Evolutionary conservation across 2,329 filamentous ascomycete genomes (phyloP).

Genomic region (Emmonsiellopsis sp.): DNA sequence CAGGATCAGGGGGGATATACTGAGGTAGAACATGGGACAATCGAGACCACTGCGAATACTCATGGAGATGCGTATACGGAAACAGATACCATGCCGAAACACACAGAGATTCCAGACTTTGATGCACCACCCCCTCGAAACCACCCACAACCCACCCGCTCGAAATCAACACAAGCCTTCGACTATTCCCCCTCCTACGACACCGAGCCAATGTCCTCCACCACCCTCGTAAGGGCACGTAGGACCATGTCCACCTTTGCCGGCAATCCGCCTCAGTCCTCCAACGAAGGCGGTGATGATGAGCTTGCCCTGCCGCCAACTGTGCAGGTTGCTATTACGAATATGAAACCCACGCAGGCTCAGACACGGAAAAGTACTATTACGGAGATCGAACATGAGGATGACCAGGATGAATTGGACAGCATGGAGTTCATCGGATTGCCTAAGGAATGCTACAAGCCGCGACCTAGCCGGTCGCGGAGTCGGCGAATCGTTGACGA

Average conservation of each 20-base stretch:
- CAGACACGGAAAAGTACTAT: not conserved
- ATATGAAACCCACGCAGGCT: not conserved
- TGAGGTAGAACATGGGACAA: not conserved
- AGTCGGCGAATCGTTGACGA: conserved; percentile 10
- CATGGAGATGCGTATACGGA: not conserved
- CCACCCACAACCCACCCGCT: conserved; percentile 12
- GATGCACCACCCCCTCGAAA: not conserved
- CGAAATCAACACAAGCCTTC: conserved; percentile 19
- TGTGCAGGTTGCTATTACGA: conserved; percentile 9
- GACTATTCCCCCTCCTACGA: conserved; percentile 27
- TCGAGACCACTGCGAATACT: too few species aligned
- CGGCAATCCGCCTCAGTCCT: conserved; percentile 12
- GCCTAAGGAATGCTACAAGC: conserved; percentile 31
- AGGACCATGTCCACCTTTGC: conserved; percentile 7
- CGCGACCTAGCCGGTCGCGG: conserved; percentile 27
- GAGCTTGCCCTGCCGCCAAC: conserved; percentile 21
- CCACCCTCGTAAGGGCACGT: conserved; percentile 16
- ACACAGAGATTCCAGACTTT: not conserved
- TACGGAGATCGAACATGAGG: not conserved
- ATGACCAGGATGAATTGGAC: conserved; percentile 11
- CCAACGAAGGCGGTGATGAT: conserved; percentile 15
- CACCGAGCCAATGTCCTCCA: conserved; percentile 32
- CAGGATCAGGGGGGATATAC: not conserved
- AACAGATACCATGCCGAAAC: not conserved
- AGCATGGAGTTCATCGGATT: conserved; percentile 20